These are phyloP conservation scores for Mrakia blollopis DNA, from an alignment of 768 basidiomycete genomes.

Conservation along the genomic window DNA sequence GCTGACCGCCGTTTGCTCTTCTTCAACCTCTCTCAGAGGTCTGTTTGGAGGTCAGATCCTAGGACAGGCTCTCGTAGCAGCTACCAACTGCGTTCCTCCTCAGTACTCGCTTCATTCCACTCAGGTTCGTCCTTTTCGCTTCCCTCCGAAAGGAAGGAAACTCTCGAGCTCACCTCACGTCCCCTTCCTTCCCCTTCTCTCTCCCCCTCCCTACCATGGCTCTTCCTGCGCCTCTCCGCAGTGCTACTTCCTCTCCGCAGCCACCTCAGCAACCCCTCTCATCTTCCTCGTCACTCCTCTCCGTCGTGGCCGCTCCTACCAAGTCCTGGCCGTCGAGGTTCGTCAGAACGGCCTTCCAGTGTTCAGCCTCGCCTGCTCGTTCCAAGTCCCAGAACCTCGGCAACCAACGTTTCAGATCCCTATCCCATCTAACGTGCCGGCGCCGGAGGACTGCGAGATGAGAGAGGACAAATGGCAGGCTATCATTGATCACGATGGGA, in stretches of 20 bases:
- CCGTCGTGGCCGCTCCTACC: slow-evolving; percentile 39
- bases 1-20: not conserved
- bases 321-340: slow-evolving; percentile 37
- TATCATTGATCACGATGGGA: not conserved
- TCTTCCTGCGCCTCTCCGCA: not conserved
- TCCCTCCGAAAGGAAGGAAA: too few relatives aligned
- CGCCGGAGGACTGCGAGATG: slow-evolving; percentile 39
- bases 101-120: slow-evolving; percentile 12
- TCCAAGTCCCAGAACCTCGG: slow-evolving; percentile 37
- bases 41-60: slow-evolving; percentile 81
- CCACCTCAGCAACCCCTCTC: slow-evolving; percentile 35
- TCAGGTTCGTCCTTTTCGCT: slow-evolving; percentile 5
- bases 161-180: not conserved
- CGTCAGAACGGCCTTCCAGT: slow-evolving; percentile 40
- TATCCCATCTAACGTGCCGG: slow-evolving; percentile 37
- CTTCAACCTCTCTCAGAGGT: not conserved
- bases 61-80: slow-evolving; percentile 75
- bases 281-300: slow-evolving; percentile 41
- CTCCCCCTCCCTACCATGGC: too few relatives aligned
- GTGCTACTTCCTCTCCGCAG: slow-evolving; percentile 30
- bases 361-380: slow-evolving; percentile 42
- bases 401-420: slow-evolving; percentile 26
- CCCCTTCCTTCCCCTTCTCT: slow-evolving; percentile 1
- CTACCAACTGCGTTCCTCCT: slow-evolving; percentile 51
- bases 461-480: slow-evolving; percentile 36